Evolutionary conservation across 2,329 filamentous ascomycete genomes (phyloP), one percentile per base, ranked within the genome.

Genomic region (Fusarium verrucosum): DNA sequence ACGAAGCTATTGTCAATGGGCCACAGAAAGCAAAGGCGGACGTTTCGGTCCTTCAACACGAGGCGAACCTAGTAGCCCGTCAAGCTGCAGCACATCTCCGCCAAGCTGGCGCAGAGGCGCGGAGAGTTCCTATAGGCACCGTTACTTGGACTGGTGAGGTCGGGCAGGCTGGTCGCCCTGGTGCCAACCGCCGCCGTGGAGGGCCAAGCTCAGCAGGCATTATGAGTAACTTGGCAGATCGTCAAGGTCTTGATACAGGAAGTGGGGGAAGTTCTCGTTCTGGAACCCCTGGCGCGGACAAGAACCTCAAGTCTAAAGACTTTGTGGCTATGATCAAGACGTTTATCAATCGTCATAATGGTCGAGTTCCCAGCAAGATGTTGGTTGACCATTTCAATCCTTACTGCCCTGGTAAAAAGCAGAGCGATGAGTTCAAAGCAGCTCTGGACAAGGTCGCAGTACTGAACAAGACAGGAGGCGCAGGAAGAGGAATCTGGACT

Each of bases 71-170:
- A 33, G 87, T 96, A 4, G 94, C 93, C 4, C 87, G 89, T 0
- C 82, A 91, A 71, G 94, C 94, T 3, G 92, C 92, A 1, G 85
- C 85, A 20, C 89, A 92, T 65, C 85, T 98, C 3, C 87, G 88
- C 26, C 87, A 87, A 58, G 89, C 92, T 10, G 88, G 87, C 37
- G 87, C 94, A 72, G 84, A 89, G 26, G 92, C 94, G 4, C 84
- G 87, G 11, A 84, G 82, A 10, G 82, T 94, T 2, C 92, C 92
- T 0, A 89, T 92, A 28, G 94, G 94, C 9, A 92, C 91, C 0
- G 92, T 95, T 10, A 97, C 94, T 1, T 98, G 94, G 94, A 98
- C 94, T 0, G 94, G 95, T 2, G 87, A 91, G 69, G 87, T 91
- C 42, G 94, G 94, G 10, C 85, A 89, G 45, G 88, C 88, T 6